These are phyloP conservation scores for Botrytis deweyae DNA, from an alignment of 2,329 filamentous ascomycete genomes.

Conservation along the genomic window DNA sequence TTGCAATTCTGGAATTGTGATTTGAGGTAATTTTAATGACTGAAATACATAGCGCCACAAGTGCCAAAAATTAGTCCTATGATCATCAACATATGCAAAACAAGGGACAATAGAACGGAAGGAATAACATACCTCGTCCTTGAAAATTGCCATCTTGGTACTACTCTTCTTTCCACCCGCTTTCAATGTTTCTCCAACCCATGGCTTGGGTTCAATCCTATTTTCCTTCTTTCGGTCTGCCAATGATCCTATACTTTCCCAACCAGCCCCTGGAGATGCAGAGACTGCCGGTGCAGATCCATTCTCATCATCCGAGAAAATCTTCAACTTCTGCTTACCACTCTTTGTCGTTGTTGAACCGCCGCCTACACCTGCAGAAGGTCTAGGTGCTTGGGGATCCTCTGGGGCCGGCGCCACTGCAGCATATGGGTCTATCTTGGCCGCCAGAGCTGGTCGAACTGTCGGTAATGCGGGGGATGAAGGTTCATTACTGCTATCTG, in stretches of 20 bases:
- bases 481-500: conserved; percentile 63
- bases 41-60: conserved; percentile 57
- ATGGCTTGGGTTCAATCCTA: conserved; percentile 77
- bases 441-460: conserved; percentile 77
- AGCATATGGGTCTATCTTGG: conserved; percentile 82
- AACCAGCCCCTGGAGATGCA: not conserved
- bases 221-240: conserved; percentile 95
- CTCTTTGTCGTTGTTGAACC: conserved; percentile 57
- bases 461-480: conserved; percentile 84
- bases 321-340: conserved; percentile 39
- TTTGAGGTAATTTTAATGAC: conserved; percentile 50
- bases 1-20: conserved; percentile 58
- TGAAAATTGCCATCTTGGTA: conserved; percentile 89
- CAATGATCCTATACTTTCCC: conserved; percentile 51
- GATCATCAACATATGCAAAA: conserved; percentile 75
- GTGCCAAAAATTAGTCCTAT: conserved; percentile 86
- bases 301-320: conserved; percentile 11
- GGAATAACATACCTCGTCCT: conserved; percentile 79
- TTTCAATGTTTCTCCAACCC: conserved; percentile 88
- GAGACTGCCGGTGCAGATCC: conserved; percentile 6
- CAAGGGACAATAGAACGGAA: conserved; percentile 36
- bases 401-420: conserved; percentile 44
- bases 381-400: conserved; percentile 66
- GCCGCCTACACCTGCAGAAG: conserved; percentile 48
- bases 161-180: conserved; percentile 78